Evolutionary conservation across 371 early-diverging fungal genomes (phyloP).

Genomic region (Cokeromyces recurvatus): DNA sequence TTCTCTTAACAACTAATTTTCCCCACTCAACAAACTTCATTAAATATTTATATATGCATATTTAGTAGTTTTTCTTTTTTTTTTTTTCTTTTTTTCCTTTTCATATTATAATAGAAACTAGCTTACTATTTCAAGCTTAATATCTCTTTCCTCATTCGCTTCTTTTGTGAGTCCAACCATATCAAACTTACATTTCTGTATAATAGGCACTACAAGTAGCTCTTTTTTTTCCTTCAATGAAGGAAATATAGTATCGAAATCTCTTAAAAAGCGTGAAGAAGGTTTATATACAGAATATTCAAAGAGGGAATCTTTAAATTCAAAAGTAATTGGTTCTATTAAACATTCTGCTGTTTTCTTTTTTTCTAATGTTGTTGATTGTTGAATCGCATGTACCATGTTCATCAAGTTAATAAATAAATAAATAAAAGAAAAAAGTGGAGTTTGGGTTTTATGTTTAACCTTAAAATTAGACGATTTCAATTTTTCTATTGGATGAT

Average conservation of each 20-base stretch:
- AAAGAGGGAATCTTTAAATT: conserved; percentile 27
- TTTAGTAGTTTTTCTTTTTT: no score
- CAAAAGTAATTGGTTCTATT: conserved; percentile 21
- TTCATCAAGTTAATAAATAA: no score
- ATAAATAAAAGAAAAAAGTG: no score
- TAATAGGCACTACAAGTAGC: conserved; percentile 71
- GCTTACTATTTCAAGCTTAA: conserved; percentile 66
- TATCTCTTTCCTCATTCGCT: conserved; percentile 76
- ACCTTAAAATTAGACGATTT: no score
- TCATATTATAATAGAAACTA: no score
- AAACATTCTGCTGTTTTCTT: conserved; percentile 16
- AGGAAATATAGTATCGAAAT: conserved; percentile 35
- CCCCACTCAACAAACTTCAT: conserved; percentile 84
- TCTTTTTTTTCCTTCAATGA: conserved; percentile 41
- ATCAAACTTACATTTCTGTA: conserved; percentile 71
- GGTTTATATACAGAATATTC: conserved; percentile 40
- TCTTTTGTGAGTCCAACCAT: conserved; percentile 68
- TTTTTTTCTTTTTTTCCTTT: no score
- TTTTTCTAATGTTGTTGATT: no score
- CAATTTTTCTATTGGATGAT: no score
- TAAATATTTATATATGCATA: no score
- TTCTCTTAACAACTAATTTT: conserved; percentile 42
- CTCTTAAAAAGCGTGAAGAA: conserved; percentile 27
- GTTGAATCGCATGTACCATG: no score
- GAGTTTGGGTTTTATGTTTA: no score